Conservation (phyloP, 1,284 basidiomycete species). For the Coniophora puteana region DNA sequence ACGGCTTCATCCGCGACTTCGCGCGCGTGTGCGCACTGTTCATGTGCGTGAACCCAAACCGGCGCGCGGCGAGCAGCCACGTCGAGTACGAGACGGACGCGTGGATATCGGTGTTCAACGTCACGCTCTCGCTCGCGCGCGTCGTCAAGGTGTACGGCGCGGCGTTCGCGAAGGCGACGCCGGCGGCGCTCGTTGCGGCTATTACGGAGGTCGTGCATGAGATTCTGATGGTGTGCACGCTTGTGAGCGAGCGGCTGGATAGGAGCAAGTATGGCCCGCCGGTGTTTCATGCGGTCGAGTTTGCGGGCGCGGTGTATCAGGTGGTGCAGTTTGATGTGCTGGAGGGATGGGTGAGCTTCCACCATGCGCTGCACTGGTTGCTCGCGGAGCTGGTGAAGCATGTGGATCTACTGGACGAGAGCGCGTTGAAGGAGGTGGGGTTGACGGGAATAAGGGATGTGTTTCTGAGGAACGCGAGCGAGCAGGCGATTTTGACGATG, state of each 20-base stretch:
- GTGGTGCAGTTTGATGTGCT: conserved; percentile 77
- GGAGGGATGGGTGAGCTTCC: conserved; percentile 88
- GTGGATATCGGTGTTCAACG: conserved; percentile 93
- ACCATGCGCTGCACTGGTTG: conserved; percentile 92
- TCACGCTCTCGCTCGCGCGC: conserved; percentile 83
- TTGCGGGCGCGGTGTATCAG: conserved; percentile 56
- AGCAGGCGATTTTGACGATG: conserved; percentile 63
- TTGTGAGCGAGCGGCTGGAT: conserved; percentile 64
- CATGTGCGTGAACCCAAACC: conserved; percentile 88
- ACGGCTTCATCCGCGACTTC: conserved; percentile 48
- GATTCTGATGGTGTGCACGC: conserved; percentile 70
- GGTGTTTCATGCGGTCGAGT: conserved; percentile 59
- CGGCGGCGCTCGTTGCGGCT: conserved; percentile 61
- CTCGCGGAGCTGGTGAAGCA: conserved; percentile 90
- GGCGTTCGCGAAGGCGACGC: conserved; percentile 59
- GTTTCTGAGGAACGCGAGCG: conserved; percentile 54
- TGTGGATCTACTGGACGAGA: conserved; percentile 58
- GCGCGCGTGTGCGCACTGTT: conserved; percentile 77
- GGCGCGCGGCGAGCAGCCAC: conserved; percentile 77
- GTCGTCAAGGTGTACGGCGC: conserved; percentile 88
- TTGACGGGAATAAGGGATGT: conserved; percentile 56
- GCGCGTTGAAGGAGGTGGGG: conserved; percentile 48
- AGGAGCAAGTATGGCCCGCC: conserved; percentile 58
- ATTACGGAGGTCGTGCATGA: conserved; percentile 70
- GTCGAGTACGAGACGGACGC: conserved; percentile 94